Evolutionary conservation across 208 protist genomes (phyloP).

Genomic region (Porcisia deanei): DNA sequence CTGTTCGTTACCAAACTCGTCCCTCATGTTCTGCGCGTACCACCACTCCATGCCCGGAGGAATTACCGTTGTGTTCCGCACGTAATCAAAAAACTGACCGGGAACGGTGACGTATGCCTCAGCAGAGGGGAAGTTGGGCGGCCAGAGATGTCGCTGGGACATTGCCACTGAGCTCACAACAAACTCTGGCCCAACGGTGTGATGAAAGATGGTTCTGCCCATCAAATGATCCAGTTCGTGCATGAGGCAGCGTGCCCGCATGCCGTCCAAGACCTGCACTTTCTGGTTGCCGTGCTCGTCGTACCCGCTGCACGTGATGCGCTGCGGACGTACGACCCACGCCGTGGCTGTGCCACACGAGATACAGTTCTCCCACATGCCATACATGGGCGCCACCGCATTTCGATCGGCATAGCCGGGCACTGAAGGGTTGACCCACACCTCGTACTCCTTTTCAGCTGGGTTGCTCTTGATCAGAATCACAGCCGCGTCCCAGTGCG

Average conservation of each 20-base stretch:
- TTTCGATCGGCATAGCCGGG: constrained; percentile 73
- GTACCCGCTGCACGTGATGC: constrained; percentile 67
- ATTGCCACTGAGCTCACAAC: constrained; percentile 76
- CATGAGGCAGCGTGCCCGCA: constrained; percentile 87
- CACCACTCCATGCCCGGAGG: constrained; percentile 85
- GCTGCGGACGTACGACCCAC: constrained; percentile 86
- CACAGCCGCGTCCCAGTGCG: constrained; percentile 84
- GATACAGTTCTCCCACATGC: constrained; percentile 94
- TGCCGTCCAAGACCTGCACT: constrained; percentile 72
- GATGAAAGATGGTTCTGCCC: constrained; percentile 85
- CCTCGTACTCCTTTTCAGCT: constrained; percentile 73
- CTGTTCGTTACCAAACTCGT: constrained; percentile 61
- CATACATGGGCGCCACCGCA: constrained; percentile 86
- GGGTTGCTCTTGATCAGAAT: constrained; percentile 68
- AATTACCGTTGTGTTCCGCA: constrained; percentile 70
- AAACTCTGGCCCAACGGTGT: constrained; percentile 78
- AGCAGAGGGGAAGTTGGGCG: constrained; percentile 83
- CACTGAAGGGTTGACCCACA: constrained; percentile 86
- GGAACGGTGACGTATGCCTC: constrained; percentile 78
- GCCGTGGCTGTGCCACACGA: constrained; percentile 68
- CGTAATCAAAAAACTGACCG: constrained; percentile 89
- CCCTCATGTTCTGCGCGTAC: constrained; percentile 47
- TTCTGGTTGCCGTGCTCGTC: constrained; percentile 83
- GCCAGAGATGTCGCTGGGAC: constrained; percentile 83
- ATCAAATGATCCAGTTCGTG: constrained; percentile 89